These are phyloP conservation scores for Colletotrichum spaethianum DNA, from an alignment of 2,329 filamentous ascomycete species.

Conservation along the genomic window DNA sequence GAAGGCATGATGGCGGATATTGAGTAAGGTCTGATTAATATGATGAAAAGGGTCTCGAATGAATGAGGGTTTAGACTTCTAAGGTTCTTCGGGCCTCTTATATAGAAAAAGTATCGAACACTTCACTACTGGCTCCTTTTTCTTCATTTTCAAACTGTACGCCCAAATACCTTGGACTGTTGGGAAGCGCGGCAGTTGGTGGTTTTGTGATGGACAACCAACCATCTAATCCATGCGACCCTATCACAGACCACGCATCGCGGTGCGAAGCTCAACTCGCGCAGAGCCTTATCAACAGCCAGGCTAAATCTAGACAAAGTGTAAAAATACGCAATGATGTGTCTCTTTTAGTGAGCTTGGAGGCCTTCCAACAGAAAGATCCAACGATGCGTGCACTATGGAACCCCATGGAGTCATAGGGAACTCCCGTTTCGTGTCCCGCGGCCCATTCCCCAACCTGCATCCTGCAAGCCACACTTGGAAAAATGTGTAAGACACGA, in stretches of 20 bases:
- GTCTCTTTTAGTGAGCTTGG: not conserved
- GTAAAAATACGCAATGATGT: not conserved
- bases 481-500: not conserved
- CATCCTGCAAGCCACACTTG: not conserved
- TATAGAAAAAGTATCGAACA: not conserved
- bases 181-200: not conserved
- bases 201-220: not conserved
- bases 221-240: not conserved
- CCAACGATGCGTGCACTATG: not conserved
- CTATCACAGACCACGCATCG: not conserved
- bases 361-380: not conserved
- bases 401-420: not conserved
- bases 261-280: not conserved
- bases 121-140: not conserved
- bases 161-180: not conserved
- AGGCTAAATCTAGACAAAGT: not conserved
- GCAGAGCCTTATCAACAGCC: not conserved
- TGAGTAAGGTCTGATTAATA: not conserved
- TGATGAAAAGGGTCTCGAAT: not conserved
- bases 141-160: no score
- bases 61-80: not conserved
- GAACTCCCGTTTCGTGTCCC: not conserved
- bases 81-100: not conserved
- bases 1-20: not conserved
- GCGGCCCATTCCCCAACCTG: not conserved